These are phyloP conservation scores for Fusarium succisae DNA, from an alignment of 2,329 filamentous ascomycete species.

Conservation along the genomic window DNA sequence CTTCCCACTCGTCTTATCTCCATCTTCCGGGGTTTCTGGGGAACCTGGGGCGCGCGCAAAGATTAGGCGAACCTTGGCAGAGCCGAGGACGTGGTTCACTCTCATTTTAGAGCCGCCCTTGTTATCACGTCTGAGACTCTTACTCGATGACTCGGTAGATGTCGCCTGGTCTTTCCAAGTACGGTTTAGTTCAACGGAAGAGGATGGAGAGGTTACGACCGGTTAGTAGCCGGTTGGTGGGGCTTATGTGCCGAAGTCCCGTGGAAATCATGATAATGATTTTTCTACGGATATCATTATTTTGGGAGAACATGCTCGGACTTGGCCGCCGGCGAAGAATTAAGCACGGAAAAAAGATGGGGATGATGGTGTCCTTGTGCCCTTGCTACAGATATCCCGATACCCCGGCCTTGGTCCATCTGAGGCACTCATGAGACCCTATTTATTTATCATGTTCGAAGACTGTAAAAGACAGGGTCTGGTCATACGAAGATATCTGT, in stretches of 20 bases:
- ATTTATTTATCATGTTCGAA: neutral
- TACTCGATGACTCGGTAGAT: neutral
- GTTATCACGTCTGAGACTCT: neutral
- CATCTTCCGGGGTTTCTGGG: constrained; percentile 21
- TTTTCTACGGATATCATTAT: neutral
- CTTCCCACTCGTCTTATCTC: constrained; percentile 8
- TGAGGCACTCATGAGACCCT: neutral
- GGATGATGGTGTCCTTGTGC: neutral
- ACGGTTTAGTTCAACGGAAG: neutral
- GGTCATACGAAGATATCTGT: rapidly evolving
- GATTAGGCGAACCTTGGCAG: neutral
- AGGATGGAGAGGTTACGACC: neutral
- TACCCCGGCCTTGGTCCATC: rapidly evolving
- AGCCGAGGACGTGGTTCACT: neutral
- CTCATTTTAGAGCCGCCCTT: neutral
- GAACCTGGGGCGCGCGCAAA: constrained; percentile 3
- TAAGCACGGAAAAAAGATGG: neutral
- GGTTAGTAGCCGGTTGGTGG: constrained; percentile 12
- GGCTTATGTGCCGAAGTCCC: constrained; percentile 4
- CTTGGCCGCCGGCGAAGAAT: neutral
- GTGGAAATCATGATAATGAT: neutral
- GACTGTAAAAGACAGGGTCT: neutral
- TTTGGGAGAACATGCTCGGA: neutral
- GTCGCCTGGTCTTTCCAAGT: constrained; percentile 18
- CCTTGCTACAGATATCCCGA: neutral